Evolutionary conservation across 1,284 basidiomycete genomes (phyloP).

Genomic region (Marasmius oreades): DNA sequence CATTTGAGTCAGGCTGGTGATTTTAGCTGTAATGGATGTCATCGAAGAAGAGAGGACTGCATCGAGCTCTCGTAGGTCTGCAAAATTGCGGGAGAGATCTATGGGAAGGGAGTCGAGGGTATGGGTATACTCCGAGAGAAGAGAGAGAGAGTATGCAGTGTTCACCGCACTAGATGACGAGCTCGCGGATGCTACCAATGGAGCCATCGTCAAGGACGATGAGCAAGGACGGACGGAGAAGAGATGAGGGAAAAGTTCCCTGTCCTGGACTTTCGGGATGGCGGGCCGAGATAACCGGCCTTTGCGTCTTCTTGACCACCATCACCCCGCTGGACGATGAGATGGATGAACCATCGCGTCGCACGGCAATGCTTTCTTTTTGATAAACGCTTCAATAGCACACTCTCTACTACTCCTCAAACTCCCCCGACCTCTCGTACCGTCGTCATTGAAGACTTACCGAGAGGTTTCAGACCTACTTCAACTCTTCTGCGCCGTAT

Average conservation of each 20-base stretch:
- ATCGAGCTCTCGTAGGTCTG: constrained; percentile 96
- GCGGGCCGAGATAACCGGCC: background rate
- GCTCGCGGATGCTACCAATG: constrained; percentile 27
- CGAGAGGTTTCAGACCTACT: background rate
- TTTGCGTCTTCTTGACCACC: background rate
- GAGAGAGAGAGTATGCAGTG: constrained; percentile 58
- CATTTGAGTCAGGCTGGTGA: constrained; percentile 70
- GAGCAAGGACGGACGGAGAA: background rate
- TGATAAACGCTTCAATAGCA: background rate
- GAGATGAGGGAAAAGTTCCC: background rate
- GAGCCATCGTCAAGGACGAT: constrained; percentile 8
- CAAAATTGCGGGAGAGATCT: constrained; percentile 92
- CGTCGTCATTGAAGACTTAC: background rate
- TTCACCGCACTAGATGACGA: constrained; percentile 23
- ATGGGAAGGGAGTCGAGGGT: constrained; percentile 92
- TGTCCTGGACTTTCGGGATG: background rate
- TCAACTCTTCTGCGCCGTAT: background rate
- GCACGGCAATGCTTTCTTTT: background rate
- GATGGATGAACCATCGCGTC: background rate
- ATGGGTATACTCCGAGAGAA: constrained; percentile 84
- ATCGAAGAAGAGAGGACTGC: constrained; percentile 92
- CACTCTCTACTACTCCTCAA: background rate
- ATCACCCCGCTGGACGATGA: background rate
- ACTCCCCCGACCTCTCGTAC: background rate
- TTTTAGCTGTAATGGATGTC: constrained; percentile 73